These are phyloP conservation scores for Fragaria ananassa DNA, from an alignment of 306 rosid genomes.

Conservation along the genomic window DNA sequence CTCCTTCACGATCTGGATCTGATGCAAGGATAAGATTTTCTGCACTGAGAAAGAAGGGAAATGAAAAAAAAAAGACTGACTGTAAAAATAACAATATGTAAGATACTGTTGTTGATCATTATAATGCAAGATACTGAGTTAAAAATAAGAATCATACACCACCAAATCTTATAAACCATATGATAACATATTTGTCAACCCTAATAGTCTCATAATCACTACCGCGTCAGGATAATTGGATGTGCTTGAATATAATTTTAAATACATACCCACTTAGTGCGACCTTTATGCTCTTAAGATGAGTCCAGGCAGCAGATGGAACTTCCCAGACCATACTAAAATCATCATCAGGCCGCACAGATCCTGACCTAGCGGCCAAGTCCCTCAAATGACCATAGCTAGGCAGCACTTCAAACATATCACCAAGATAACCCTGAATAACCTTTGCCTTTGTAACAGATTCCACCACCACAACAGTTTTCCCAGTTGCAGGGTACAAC, in stretches of 20 bases:
- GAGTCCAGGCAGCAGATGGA: constrained; percentile 97
- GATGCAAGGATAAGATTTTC: constrained; percentile 96
- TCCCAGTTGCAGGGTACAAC: constrained; percentile 74
- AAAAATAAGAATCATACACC: constrained; percentile 10
- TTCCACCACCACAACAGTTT: constrained; percentile 85
- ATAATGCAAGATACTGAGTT: constrained; percentile 10
- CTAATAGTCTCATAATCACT: constrained; percentile 16
- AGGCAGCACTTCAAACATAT: constrained; percentile 88
- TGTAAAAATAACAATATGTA: constrained; percentile 13
- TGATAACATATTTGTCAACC: neutral
- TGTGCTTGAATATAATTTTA: constrained; percentile 14
- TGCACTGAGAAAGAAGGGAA: constrained; percentile 71
- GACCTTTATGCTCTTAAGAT: constrained; percentile 85
- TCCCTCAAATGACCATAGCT: constrained; percentile 98
- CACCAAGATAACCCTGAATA: constrained; percentile 88
- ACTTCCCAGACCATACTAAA: constrained; percentile 99
- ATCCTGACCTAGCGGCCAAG: constrained; percentile 97
- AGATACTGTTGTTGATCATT: neutral
- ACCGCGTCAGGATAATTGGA: constrained; percentile 23
- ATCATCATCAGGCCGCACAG: constrained; percentile 95
- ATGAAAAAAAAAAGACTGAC: constrained; percentile 24
- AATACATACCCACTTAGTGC: constrained; percentile 71
- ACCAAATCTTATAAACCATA: constrained; percentile 11
- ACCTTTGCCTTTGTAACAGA: constrained; percentile 90
- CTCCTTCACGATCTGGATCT: constrained; percentile 99